A percentile compares a stretch with the other conserved stretches of the same genome.
Conservation (phyloP, 2,329 filamentous ascomycete species). For the Xylariaceae sp. region DNA sequence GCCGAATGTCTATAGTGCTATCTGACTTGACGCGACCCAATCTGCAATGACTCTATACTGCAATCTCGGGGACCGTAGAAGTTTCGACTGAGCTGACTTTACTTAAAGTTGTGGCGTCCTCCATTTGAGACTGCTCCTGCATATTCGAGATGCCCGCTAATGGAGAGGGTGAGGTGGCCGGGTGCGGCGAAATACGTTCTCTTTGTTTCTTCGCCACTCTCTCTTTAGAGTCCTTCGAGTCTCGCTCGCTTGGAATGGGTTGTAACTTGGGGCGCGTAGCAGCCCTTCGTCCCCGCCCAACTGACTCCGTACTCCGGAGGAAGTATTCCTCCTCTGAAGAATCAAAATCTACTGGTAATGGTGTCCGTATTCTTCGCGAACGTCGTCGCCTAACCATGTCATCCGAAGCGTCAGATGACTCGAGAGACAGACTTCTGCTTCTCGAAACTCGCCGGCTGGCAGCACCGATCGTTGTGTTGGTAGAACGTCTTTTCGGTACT, state of each 20-base stretch:
- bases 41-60: constrained; percentile 10
- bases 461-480: constrained; percentile 8
- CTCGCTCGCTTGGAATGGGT: constrained; percentile 20
- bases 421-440: constrained; percentile 17
- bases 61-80: constrained; percentile 5
- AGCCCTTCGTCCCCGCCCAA: constrained; percentile 14
- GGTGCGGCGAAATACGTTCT: constrained; percentile 1
- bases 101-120: not conserved
- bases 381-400: constrained; percentile 13
- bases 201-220: constrained; percentile 4
- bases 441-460: constrained; percentile 3
- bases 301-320: constrained; percentile 18
- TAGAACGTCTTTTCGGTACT: constrained; percentile 12
- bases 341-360: constrained; percentile 7
- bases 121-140: constrained; percentile 1
- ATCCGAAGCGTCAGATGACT: constrained; percentile 19
- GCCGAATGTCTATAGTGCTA: constrained; percentile 7
- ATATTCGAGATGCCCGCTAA: constrained; percentile 13
- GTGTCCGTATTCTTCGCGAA: constrained; percentile 6
- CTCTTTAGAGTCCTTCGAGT: constrained; percentile 13
- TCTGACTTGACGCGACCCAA: constrained; percentile 10
- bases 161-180: constrained; percentile 8
- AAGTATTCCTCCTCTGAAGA: constrained; percentile 21
- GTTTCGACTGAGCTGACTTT: constrained; percentile 1
- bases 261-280: constrained; percentile 20